Conservation (phyloP, 768 basidiomycete genomes). For the Cystobasidium tubakii region DNA sequence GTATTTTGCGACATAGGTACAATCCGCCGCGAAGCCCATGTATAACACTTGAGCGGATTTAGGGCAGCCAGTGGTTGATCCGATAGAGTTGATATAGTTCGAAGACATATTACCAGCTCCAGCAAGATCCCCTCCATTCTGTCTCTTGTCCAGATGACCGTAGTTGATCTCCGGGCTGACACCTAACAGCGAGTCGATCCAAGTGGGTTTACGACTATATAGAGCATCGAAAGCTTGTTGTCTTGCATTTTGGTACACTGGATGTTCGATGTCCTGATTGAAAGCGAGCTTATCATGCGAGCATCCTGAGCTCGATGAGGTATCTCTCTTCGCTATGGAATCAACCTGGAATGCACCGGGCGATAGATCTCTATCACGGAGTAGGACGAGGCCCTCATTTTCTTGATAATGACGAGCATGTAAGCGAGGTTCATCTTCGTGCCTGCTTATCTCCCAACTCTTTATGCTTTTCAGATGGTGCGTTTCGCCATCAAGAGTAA, state of each 20-base stretch:
- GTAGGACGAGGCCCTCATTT: constrained; percentile 63
- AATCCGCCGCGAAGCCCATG: constrained; percentile 85
- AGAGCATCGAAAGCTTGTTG: constrained; percentile 55
- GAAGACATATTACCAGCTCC: constrained; percentile 45
- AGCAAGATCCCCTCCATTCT: constrained; percentile 40
- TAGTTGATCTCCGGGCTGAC: constrained; percentile 30
- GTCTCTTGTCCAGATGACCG: constrained; percentile 32
- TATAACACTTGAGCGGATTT: constrained; percentile 64
- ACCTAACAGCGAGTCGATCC: constrained; percentile 53
- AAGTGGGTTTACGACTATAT: constrained; percentile 20
- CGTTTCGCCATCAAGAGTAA: constrained; percentile 28
- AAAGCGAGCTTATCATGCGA: constrained; percentile 65
- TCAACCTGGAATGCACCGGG: constrained; percentile 50
- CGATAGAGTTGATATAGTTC: constrained; percentile 68
- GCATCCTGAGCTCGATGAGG: constrained; percentile 54
- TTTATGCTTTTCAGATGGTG: constrained; percentile 27
- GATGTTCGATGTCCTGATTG: constrained; percentile 58
- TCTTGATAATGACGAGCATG: constrained; percentile 51
- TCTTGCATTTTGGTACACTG: constrained; percentile 51
- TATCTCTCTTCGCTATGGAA: constrained; percentile 26
- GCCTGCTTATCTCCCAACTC: background rate
- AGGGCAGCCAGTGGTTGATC: constrained; percentile 66
- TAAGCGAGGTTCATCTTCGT: constrained; percentile 4
- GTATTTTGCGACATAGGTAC: constrained; percentile 65
- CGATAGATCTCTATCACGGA: constrained; percentile 67